A percentile compares a stretch with the other conserved stretches of the same genome.
Conservation (phyloP, 164 flowering plant species). For the Macadamia tetraphylla region DNA sequence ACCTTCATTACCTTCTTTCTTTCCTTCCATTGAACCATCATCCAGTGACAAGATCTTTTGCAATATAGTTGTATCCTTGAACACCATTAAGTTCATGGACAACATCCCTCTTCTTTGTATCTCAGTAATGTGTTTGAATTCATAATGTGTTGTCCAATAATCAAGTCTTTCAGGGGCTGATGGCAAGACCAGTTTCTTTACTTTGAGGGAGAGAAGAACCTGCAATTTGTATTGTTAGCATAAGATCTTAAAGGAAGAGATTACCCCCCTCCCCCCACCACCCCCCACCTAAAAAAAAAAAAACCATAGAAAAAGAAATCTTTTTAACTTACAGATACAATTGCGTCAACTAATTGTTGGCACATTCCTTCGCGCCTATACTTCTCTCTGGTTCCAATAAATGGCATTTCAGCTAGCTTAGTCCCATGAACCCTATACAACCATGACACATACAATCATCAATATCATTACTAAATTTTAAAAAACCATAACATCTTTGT, state of each 20-base stretch:
- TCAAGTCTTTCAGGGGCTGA: conserved; percentile 1
- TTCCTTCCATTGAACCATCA: not conserved
- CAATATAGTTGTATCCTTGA: conserved; percentile 9
- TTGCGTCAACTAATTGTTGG: conserved; percentile 14
- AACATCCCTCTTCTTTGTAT: not conserved
- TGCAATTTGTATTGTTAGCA: conserved; percentile 5
- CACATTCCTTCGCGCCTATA: conserved; percentile 34
- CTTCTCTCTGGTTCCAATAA: conserved; percentile 23
- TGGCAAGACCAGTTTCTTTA: conserved; percentile 24
- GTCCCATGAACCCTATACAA: conserved; percentile 36
- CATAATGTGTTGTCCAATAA: conserved; percentile 10
- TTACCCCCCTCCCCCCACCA: too few relatives aligned
- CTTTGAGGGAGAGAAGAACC: conserved; percentile 2
- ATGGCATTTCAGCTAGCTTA: conserved; percentile 46
- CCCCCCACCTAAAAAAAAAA: not conserved
- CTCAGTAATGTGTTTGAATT: conserved; percentile 2
- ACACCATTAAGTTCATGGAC: conserved; percentile 15
- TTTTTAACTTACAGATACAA: conserved; percentile 32
- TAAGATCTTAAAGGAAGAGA: not conserved
- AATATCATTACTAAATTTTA: not conserved
- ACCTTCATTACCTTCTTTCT: not conserved
- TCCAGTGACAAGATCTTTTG: conserved; percentile 11
- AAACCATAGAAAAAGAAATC: not conserved
- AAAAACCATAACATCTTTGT: too few relatives aligned
- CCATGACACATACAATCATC: not conserved